Base-by-base conservation (phyloP, 306 rosid species). In the Inga oerstediana region DNA sequence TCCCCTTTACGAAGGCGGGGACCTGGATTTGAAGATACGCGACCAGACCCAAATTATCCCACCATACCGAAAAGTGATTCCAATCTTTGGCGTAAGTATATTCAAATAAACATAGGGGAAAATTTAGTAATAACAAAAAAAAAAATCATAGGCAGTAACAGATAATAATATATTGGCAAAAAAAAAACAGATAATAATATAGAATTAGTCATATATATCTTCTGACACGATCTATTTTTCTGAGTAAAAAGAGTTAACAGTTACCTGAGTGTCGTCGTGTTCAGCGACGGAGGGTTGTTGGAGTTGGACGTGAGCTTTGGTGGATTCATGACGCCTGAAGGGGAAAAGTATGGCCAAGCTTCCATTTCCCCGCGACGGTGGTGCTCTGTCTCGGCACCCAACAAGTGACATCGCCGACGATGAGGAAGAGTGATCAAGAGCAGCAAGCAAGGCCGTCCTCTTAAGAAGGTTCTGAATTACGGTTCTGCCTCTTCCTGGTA, bases 321-420 rank as follows among this genome's bases (percentile, higher is more conserved):
- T 84, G 22, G 89, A 87, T 74, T 89, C 88, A 54, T 30, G 79
- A 49, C 89, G 89, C 8, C 41, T 66, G 52, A 79, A 78, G 80
- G 11, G 10, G 64, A 30, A 56, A 39, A 39, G 43, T 39, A 39
- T 39, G 43, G 43, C 8, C 43, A 6, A 39, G 43, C 8, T 39
- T 39, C 43, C 6, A 5, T 39, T 39, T 39, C 8, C 43, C 43
- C 6, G 8, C 12, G 68, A 51, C 39, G 81, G 51, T 44, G 41
- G 39, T 19, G 76, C n/a, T 46, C 24, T 49, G 1, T 56, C 0
- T 56, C 12, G 14, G 35, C 7, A 10, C 43, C 43, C 43, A 39
- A 39, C 43, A 39, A 39, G 32, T 73, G 83, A 67, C 43, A 17
- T 59, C 49, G 44, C 48, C 30, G 75, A 84, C 22, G 75, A 84